Percentiles rank a stretch among this genome's conserved stretches.
phyloP scores from a whole-genome alignment of 2,329 filamentous ascomycete genomes.

The Coleophoma cylindrospora region DNA sequence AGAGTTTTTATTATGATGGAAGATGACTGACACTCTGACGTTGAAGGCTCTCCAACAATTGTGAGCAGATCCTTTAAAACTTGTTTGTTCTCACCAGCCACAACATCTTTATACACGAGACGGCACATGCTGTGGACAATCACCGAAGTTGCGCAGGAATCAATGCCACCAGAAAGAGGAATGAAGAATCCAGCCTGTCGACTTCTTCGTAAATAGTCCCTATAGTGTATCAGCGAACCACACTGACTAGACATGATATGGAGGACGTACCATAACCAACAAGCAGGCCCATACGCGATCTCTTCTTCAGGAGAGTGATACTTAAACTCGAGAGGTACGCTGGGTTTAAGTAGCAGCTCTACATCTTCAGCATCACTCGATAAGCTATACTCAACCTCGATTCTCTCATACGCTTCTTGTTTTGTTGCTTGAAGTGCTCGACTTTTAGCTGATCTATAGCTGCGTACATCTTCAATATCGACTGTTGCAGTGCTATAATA shows the following conservation, averaged over 20 bases:
- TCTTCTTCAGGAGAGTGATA: conserved; percentile 62
- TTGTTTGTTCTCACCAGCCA: conserved; percentile 40
- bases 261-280: conserved; percentile 59
- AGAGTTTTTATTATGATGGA: no score
- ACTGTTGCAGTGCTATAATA: conserved; percentile 47
- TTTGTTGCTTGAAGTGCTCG: conserved; percentile 16
- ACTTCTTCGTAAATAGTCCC: conserved; percentile 15
- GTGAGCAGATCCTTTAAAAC: conserved; percentile 45
- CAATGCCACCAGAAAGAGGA: conserved; percentile 55
- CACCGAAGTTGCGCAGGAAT: conserved; percentile 50
- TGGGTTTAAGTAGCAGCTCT: conserved; percentile 34
- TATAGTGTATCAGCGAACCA: neutral
- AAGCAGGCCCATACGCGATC: conserved; percentile 59
- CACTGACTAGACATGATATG: neutral
- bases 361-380: conserved; percentile 33
- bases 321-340: conserved; percentile 39
- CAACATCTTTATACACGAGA: conserved; percentile 47
- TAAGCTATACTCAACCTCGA: conserved; percentile 36
- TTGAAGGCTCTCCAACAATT: conserved; percentile 39
- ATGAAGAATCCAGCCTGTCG: conserved; percentile 47
- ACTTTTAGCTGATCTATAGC: conserved; percentile 38
- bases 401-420: conserved; percentile 32
- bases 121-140: conserved; percentile 44
- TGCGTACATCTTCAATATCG: conserved; percentile 66
- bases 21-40: no score